Percentiles rank a stretch among this genome's conserved stretches.
Conservation (phyloP, 2,329 filamentous ascomycete genomes). For the Thermothelomyces thermophilus region DNA sequence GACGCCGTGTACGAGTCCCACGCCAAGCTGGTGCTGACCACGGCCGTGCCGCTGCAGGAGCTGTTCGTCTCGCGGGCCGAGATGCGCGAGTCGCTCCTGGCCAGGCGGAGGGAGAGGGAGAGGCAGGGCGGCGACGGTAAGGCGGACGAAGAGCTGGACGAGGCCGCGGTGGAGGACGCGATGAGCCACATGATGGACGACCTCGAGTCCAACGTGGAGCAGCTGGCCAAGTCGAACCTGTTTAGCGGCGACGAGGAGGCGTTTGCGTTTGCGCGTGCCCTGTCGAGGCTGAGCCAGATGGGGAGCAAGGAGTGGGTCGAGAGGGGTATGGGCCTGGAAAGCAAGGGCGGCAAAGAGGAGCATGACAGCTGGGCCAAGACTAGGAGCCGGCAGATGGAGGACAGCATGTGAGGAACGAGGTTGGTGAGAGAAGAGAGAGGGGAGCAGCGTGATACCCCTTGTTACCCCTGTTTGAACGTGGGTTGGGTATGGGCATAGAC, state of each 20-base stretch:
- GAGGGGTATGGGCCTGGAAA: constrained; percentile 62
- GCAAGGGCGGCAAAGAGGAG: constrained; percentile 57
- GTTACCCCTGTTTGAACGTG: background rate
- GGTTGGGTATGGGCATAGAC: background rate
- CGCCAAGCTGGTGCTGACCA: constrained; percentile 93
- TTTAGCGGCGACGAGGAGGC: constrained; percentile 94
- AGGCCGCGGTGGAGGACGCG: constrained; percentile 50
- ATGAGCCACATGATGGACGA: constrained; percentile 84
- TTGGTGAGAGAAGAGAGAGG: background rate
- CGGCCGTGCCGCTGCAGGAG: constrained; percentile 74
- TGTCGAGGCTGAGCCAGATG: constrained; percentile 86
- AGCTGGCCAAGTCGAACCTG: constrained; percentile 76
- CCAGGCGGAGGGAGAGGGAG: constrained; percentile 30
- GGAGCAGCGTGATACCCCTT: constrained; percentile 5
- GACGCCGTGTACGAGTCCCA: constrained; percentile 90
- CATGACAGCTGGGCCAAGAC: constrained; percentile 59
- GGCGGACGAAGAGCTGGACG: constrained; percentile 39
- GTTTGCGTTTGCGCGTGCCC: constrained; percentile 87
- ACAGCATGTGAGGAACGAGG: constrained; percentile 49
- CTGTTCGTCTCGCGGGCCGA: constrained; percentile 75
- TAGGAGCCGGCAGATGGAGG: constrained; percentile 61
- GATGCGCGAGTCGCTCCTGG: constrained; percentile 52
- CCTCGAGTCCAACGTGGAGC: constrained; percentile 73
- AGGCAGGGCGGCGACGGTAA: constrained; percentile 32
- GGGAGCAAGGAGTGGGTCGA: constrained; percentile 93